Base-by-base conservation (phyloP, 1,139 yeast genomes). In the Sugiyamaella neomexicana region DNA sequence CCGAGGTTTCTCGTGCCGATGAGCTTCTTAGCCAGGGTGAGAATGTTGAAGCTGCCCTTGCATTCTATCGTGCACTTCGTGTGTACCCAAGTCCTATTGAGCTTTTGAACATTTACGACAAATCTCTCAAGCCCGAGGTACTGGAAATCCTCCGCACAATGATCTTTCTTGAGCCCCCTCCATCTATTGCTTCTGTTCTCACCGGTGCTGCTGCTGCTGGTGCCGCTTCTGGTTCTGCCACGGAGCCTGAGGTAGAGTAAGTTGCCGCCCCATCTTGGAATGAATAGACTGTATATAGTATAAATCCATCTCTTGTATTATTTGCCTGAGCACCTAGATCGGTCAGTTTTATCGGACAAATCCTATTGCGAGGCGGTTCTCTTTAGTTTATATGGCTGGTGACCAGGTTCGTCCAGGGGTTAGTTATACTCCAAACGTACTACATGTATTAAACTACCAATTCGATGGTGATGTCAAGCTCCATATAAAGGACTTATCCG, bases 31-130 rank as follows among this genome's bases (percentile, higher is more conserved):
- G 59, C 56, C 53, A 59, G 31, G 69, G 67, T 46, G 62, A 62
- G 46, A 61, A 61, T 55, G 72, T 85, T 59, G 89, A 85, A 56
- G 86, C 97, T 43, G 98, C 98, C 42, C 77, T 90, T 63, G 82
- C 87, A 64, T 93, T 90, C 80, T 93, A 93, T 80, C 88, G 90
- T 73, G 98, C 97, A n/a, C 79, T 93, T 68, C 82, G 89, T 37
- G 91, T 90, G 50, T 93, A 91, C 72, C 98, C 99, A 58, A 87
- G 87, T 72, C 99, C 98, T 55, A 86, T 95, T 56, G 97, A 89
- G 64, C 81, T 93, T 64, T 79, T 93, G 70, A 86, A 86, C 46
- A 85, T 93, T 65, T 91, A 89, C 75, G 97, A 91, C 76, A 86
- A 86, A 77, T 82, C 91, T 50, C 82, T 91, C 60, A 91, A 95